phyloP scores from a whole-genome alignment of 306 rosid species.

The Rubus parviflorus region DNA sequence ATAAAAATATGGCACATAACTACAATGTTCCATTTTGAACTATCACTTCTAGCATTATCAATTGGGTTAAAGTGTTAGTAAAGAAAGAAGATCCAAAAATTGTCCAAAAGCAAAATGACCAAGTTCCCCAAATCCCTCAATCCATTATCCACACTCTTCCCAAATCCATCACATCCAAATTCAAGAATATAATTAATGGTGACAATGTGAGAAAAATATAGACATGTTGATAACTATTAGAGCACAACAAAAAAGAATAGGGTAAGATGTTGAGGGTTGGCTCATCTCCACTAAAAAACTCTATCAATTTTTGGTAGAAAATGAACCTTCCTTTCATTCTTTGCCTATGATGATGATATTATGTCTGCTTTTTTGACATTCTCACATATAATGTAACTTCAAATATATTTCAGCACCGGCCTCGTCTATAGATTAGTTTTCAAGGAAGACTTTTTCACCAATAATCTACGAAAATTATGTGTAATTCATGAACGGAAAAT shows the following conservation, averaged over 20 bases:
- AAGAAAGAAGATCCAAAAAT: background rate
- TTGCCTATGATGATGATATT: background rate
- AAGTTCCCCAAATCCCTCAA: background rate
- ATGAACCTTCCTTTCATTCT: background rate
- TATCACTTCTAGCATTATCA: background rate
- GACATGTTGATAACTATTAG: conserved; percentile 17
- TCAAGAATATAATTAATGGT: background rate
- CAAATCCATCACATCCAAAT: background rate
- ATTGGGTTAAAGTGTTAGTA: background rate
- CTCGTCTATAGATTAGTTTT: background rate
- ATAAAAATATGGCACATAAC: no score
- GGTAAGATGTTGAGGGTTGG: conserved; percentile 12
- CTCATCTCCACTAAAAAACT: conserved; percentile 24
- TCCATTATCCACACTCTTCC: conserved; percentile 2
- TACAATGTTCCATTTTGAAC: background rate
- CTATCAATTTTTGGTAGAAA: background rate
- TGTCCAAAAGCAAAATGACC: background rate
- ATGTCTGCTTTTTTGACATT: background rate
- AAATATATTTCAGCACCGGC: background rate
- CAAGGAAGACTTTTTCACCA: background rate
- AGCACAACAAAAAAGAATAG: conserved; percentile 17
- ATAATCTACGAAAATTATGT: background rate
- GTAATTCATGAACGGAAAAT: no score
- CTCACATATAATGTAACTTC: background rate
- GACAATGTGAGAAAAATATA: background rate